Evolutionary conservation across 2,329 filamentous ascomycete genomes (phyloP).

Genomic region (Xylaria sp.): DNA sequence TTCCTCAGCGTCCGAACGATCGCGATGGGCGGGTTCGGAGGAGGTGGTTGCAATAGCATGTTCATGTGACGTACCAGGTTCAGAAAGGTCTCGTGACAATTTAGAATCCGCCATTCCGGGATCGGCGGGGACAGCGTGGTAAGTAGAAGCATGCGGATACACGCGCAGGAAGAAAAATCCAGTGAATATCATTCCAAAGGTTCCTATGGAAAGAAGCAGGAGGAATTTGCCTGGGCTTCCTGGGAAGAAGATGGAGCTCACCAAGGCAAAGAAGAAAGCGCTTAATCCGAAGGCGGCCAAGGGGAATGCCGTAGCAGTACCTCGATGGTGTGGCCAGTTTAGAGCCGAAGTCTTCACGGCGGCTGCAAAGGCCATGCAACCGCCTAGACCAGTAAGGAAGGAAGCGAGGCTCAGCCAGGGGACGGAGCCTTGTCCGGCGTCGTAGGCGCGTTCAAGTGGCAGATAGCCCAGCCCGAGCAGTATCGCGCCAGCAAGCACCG

Average conservation of each 20-base stretch:
- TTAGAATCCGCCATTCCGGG: slow-evolving; percentile 53
- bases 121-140: slow-evolving; percentile 66
- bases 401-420: slow-evolving; percentile 80
- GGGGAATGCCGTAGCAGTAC: slow-evolving; percentile 94
- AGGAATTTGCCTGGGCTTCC: slow-evolving; percentile 86
- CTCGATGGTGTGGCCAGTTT: slow-evolving; percentile 91
- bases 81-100: slow-evolving; percentile 55
- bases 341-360: slow-evolving; percentile 87
- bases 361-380: slow-evolving; percentile 90
- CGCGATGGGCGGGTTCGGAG: slow-evolving; percentile 48
- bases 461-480: slow-evolving; percentile 85
- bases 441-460: slow-evolving; percentile 82
- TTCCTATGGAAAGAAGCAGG: slow-evolving; percentile 81
- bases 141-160: slow-evolving; percentile 65
- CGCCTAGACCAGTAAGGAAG: slow-evolving; percentile 86
- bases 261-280: slow-evolving; percentile 92
- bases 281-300: slow-evolving; percentile 93
- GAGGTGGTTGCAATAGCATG: slow-evolving; percentile 48
- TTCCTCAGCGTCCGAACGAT: slow-evolving; percentile 44
- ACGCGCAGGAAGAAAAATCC: slow-evolving; percentile 89
- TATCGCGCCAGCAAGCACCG: slow-evolving; percentile 79
- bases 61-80: slow-evolving; percentile 72
- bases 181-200: slow-evolving; percentile 76
- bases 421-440: slow-evolving; percentile 70
- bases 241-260: slow-evolving; percentile 81